Conservation (phyloP, 768 basidiomycete species). For the Royoungia palumana region DNA sequence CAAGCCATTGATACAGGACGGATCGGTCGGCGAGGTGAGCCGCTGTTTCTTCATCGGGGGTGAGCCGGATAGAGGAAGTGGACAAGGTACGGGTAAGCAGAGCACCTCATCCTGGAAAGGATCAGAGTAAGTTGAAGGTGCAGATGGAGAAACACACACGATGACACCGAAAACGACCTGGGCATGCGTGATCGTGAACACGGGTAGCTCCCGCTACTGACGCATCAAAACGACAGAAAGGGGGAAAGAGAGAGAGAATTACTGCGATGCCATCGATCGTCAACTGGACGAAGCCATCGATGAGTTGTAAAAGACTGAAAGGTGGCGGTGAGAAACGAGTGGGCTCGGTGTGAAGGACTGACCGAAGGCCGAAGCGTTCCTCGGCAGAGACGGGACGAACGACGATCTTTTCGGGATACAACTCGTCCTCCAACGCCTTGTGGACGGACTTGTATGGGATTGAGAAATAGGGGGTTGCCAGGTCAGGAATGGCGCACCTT, state of each 20-base stretch:
- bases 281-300: constrained; percentile 59
- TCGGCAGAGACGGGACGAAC: constrained; percentile 55
- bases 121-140: constrained; percentile 1
- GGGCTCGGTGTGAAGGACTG: constrained; percentile 12
- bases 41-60: constrained; percentile 29
- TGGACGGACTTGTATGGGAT: constrained; percentile 56
- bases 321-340: not conserved
- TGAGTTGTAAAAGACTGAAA: constrained; percentile 67
- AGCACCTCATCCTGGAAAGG: constrained; percentile 53
- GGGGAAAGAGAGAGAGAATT: constrained; percentile 6
- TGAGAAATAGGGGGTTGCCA: not conserved
- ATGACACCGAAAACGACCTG: constrained; percentile 72
- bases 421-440: constrained; percentile 70
- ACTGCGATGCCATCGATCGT: constrained; percentile 49
- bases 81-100: constrained; percentile 10
- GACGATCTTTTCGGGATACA: constrained; percentile 52
- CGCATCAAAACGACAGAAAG: not conserved
- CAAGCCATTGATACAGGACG: too few relatives aligned
- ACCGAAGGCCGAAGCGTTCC: constrained; percentile 80
- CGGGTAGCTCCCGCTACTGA: constrained; percentile 74
- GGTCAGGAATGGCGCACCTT: constrained; percentile 38
- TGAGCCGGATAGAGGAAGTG: constrained; percentile 17
- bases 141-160: constrained; percentile 35
- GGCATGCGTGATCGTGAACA: constrained; percentile 70
- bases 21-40: constrained; percentile 1